Evolutionary conservation across 139 green algal species (phyloP).

Genomic region (Chlamydomonas applanata): DNA sequence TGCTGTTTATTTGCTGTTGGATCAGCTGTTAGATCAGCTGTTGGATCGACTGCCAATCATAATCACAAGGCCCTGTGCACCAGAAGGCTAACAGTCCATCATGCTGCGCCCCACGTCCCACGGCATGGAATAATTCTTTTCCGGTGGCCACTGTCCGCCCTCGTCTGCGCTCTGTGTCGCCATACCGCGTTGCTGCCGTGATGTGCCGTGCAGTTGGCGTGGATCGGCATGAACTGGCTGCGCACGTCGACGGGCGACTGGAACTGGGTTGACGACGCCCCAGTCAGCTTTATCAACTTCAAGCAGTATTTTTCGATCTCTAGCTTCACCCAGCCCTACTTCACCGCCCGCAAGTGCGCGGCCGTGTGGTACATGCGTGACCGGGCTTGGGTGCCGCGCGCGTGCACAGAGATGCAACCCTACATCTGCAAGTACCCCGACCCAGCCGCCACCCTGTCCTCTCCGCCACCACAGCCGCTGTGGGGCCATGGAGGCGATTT

Average conservation of each 20-base stretch:
- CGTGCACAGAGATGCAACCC: background rate
- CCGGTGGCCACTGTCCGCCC: too few species aligned
- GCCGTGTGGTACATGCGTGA: conserved; percentile 1
- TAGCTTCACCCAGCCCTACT: background rate
- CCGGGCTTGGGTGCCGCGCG: background rate
- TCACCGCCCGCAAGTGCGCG: background rate
- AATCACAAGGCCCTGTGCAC: too few species aligned
- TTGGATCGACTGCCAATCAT: too few species aligned
- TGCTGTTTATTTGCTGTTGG: too few species aligned
- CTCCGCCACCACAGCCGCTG: background rate
- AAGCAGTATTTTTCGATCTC: background rate
- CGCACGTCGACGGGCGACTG: background rate
- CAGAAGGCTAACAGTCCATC: too few species aligned
- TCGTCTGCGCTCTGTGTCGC: too few species aligned
- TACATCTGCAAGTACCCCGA: background rate
- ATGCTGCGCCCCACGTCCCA: too few species aligned
- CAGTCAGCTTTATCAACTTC: background rate
- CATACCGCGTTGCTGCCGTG: too few species aligned
- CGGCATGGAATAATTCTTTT: too few species aligned
- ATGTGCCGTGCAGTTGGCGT: conserved; percentile 1
- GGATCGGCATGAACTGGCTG: conserved; percentile 8
- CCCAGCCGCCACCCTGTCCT: background rate
- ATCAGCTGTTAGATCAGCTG: too few species aligned
- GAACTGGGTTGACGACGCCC: background rate
- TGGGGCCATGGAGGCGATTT: background rate